phyloP scores from a whole-genome alignment of 129 eudicot species.

The Dittrichia graveolens region DNA sequence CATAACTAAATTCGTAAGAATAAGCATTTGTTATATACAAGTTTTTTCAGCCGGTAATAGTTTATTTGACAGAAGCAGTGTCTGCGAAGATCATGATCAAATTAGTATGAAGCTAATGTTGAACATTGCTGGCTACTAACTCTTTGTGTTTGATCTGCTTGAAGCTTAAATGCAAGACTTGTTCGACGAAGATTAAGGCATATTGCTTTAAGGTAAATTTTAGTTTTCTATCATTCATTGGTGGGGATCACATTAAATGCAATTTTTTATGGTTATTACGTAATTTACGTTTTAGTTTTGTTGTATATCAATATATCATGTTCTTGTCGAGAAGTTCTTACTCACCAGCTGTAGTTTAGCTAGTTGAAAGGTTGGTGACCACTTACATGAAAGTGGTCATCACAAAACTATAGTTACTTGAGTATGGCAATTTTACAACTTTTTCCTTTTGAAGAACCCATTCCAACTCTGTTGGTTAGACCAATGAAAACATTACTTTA shows the following conservation, averaged over 20 bases:
- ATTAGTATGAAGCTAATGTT: slow-evolving; percentile 2
- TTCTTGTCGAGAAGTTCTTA: not conserved
- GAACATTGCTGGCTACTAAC: slow-evolving; percentile 19
- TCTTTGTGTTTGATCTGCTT: slow-evolving; percentile 22
- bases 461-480: not conserved
- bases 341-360: not conserved
- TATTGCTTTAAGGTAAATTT: slow-evolving; percentile 75
- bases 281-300: not conserved
- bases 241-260: not conserved
- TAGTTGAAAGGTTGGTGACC: slow-evolving; percentile 16
- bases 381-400: not conserved
- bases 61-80: not conserved
- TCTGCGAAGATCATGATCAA: not conserved
- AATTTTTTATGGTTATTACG: not conserved
- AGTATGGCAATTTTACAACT: not conserved
- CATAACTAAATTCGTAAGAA: not conserved
- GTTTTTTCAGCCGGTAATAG: slow-evolving; percentile 9
- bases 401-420: slow-evolving; percentile 13
- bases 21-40: not conserved
- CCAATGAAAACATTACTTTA: slow-evolving; percentile 3
- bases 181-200: slow-evolving; percentile 95
- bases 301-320: not conserved
- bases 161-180: slow-evolving; percentile 89
- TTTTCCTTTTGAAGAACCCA: not conserved
- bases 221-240: not conserved